Evolutionary conservation across 495 filamentous ascomycete species (phyloP).

Genomic region (Evansstolkia leycettana): DNA sequence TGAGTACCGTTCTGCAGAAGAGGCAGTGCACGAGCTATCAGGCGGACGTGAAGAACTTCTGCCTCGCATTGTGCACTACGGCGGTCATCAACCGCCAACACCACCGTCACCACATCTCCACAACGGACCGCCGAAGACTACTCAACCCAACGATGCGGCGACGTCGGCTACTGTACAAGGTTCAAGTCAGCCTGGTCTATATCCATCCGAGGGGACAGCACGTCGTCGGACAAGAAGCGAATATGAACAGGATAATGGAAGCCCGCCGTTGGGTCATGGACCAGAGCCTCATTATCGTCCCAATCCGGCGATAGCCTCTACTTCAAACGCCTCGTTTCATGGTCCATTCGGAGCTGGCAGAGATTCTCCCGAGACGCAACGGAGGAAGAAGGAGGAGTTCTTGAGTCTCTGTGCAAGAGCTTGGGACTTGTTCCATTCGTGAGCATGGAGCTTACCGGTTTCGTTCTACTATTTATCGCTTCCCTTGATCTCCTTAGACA

Average conservation of each 20-base stretch:
- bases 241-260: conserved; percentile 70
- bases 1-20: conserved; percentile 92
- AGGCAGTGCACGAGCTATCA: conserved; percentile 79
- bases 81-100: conserved; percentile 77
- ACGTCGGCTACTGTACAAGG: conserved; percentile 10
- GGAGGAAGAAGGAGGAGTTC: conserved; percentile 91
- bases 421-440: conserved; percentile 97
- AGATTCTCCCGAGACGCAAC: conserved; percentile 72
- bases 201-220: conserved; percentile 33
- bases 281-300: conserved; percentile 30
- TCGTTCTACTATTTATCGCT: not conserved
- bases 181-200: conserved; percentile 12
- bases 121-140: conserved; percentile 20
- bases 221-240: conserved; percentile 72
- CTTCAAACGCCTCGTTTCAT: conserved; percentile 39
- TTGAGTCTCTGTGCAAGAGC: conserved; percentile 73
- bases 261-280: conserved; percentile 31
- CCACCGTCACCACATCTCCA: conserved; percentile 65
- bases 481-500: not conserved
- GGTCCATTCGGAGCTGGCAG: conserved; percentile 67
- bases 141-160: conserved; percentile 14
- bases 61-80: conserved; percentile 90
- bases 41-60: conserved; percentile 85
- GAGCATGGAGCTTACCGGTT: conserved; percentile 13
- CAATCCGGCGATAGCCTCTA: conserved; percentile 60